These are phyloP conservation scores for Pezicula radicicola DNA, from an alignment of 2,329 filamentous ascomycete genomes.

Conservation along the genomic window DNA sequence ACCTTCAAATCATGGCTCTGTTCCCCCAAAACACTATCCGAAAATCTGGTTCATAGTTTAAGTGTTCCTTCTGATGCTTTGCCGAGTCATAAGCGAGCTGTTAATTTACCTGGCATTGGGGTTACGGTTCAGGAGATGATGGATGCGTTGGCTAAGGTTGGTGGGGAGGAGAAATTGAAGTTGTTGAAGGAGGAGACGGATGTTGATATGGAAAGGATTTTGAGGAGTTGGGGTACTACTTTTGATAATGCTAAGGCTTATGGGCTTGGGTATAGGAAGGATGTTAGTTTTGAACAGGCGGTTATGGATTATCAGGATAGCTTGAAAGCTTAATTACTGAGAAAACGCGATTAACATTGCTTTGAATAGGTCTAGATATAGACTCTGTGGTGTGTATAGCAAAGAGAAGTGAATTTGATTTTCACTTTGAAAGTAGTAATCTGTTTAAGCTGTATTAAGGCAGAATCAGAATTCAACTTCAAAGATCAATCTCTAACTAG, in stretches of 20 bases:
- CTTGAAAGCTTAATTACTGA: slow-evolving; percentile 5
- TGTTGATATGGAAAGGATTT: slow-evolving; percentile 50
- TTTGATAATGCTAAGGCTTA: slow-evolving; percentile 51
- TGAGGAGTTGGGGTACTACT: slow-evolving; percentile 57
- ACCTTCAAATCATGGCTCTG: slow-evolving; percentile 51
- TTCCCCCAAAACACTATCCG: slow-evolving; percentile 48
- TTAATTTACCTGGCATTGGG: slow-evolving; percentile 56
- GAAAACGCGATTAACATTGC: too few species aligned
- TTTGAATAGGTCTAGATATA: too few species aligned
- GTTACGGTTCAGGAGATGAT: slow-evolving; percentile 58
- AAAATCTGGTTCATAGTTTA: slow-evolving; percentile 49
- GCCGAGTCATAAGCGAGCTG: slow-evolving; percentile 43
- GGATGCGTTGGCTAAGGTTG: slow-evolving; percentile 53
- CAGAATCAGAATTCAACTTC: too few species aligned
- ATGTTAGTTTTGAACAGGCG: slow-evolving; percentile 49
- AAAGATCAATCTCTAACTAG: too few species aligned
- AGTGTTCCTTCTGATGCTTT: slow-evolving; percentile 37
- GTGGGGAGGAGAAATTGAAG: slow-evolving; percentile 50
- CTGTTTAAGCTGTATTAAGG: too few species aligned
- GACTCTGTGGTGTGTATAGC: too few species aligned
- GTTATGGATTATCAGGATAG: slow-evolving; percentile 48
- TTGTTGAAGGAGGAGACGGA: slow-evolving; percentile 53
- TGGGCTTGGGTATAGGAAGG: slow-evolving; percentile 47
- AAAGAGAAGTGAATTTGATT: too few species aligned
- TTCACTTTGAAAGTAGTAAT: too few species aligned